A percentile compares a stretch with the other conserved stretches of the same genome.
Conservation (phyloP, 139 green algal genomes). For the Astrephomene gubernaculifera region DNA sequence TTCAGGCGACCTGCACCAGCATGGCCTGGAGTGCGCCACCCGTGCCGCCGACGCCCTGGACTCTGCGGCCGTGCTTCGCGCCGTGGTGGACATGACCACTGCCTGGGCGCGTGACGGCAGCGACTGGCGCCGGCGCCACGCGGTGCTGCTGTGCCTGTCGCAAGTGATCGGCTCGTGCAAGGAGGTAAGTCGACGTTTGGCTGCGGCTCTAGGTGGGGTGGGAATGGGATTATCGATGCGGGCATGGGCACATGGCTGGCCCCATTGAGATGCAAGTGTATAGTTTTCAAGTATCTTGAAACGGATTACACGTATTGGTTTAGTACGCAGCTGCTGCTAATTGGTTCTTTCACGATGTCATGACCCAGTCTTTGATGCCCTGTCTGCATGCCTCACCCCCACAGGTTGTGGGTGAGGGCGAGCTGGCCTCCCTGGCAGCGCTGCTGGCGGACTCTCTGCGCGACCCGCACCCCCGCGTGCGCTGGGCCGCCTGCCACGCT, state of each 20-base stretch:
- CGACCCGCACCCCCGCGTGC: conserved; percentile 74
- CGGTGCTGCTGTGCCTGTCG: conserved; percentile 88
- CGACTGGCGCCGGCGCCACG: conserved; percentile 95
- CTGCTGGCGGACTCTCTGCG: conserved; percentile 33
- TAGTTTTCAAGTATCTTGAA: too few relatives aligned
- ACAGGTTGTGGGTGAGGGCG: conserved; percentile 37
- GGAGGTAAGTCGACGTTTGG: conserved; percentile 65
- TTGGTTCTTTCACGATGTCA: too few relatives aligned
- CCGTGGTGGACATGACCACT: conserved; percentile 3
- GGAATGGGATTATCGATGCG: too few relatives aligned
- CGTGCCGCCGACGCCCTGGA: conserved; percentile 6
- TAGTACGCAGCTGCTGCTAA: too few relatives aligned
- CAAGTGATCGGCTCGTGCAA: conserved; percentile 97
- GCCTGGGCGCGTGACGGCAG: conserved; percentile 19
- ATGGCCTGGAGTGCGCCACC: conserved; percentile 28
- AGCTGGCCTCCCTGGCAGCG: conserved; percentile 56
- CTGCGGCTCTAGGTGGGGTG: neutral
- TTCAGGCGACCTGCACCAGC: conserved; percentile 23
- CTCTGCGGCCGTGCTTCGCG: neutral
- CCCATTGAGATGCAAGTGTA: too few relatives aligned
- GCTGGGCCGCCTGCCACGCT: conserved; percentile 96
- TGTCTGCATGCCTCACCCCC: too few relatives aligned
- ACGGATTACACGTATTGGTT: too few relatives aligned
- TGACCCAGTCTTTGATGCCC: too few relatives aligned
- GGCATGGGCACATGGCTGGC: too few relatives aligned